Base-by-base conservation (phyloP, 805 yeast species). In the Candida germanica region DNA sequence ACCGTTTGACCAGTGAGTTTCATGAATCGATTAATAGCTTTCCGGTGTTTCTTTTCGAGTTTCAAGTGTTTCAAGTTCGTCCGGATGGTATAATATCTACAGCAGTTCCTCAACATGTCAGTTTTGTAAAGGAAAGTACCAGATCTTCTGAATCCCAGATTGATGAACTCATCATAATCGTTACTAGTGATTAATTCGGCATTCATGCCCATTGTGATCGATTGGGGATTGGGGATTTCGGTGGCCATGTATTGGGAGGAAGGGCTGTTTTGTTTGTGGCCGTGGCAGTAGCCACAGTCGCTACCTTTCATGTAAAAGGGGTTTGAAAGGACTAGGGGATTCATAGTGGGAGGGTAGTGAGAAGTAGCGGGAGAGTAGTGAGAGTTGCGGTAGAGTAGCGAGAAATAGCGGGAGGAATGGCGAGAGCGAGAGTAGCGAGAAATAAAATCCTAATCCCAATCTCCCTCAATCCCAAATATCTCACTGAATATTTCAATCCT, bases 81-180 rank as follows among this genome's bases (percentile, higher is more conserved):
- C 35, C 96, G 57, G 12, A 88, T 85, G 0, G 96, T 82, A 54
- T 77, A 86, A 56, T 80, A 71, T 14, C 89, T 69, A 49, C 97
- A 88, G 53, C 97, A 88, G 27, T 77, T 77, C 26, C 88, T 58
- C 20, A 83, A 51, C 42, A 77, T 56, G 53, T 89, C 96, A 0
- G 85, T 78, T 49, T 72, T 65, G 37, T 73, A 84, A 6, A 83
- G 42, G 44, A 77, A 83, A 2, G 59, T 54, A 0, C 96, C 96
- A 21, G 93, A 83, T 36, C 97, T 64, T 54, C 95, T 74, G 51
- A 75, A 87, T 2, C 95, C 95, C 46, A 69, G 61, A 47, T 87
- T 80, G 48, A 89, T 76, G 44, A 85, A 53, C 14, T 47, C 51
- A 50, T 85, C 89, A 50, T 87, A 87, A 18, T 71, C 73, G 12